phyloP scores from a whole-genome alignment of 371 early-diverging fungal genomes.

The Mortierella sp. region DNA sequence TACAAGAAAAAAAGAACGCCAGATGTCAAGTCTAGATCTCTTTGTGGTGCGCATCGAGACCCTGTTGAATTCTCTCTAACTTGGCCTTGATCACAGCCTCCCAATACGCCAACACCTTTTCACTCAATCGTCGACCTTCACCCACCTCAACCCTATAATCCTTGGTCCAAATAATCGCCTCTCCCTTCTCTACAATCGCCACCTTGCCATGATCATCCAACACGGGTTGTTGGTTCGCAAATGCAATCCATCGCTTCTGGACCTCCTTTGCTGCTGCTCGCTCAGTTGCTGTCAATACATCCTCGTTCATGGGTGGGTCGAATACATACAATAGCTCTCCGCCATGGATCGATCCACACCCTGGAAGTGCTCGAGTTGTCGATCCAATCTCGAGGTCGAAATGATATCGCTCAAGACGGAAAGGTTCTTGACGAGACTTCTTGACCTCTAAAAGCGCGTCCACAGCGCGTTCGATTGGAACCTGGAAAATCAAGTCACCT shows the following conservation, averaged over 20 bases:
- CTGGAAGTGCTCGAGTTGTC: neutral
- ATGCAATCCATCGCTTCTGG: conserved; percentile 15
- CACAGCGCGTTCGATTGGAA: neutral
- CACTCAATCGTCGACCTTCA: neutral
- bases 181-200: neutral
- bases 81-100: neutral
- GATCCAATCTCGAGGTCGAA: conserved; percentile 12
- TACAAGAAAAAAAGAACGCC: too few species aligned
- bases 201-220: neutral
- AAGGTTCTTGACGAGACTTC: neutral
- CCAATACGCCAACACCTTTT: conserved; percentile 1
- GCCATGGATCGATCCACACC: conserved; percentile 10
- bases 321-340: conserved; percentile 9
- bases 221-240: conserved; percentile 10
- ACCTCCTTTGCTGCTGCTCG: neutral
- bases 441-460: neutral
- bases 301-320: conserved; percentile 1
- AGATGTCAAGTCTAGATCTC: neutral
- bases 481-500: neutral
- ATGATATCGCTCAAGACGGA: neutral
- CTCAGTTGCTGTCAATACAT: neutral
- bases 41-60: neutral
- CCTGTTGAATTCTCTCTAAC: neutral
- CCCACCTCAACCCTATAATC: conserved; percentile 1
- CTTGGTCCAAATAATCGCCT: neutral